Conservation (phyloP, 805 yeast genomes). For the Phaffomyces opuntiae region DNA sequence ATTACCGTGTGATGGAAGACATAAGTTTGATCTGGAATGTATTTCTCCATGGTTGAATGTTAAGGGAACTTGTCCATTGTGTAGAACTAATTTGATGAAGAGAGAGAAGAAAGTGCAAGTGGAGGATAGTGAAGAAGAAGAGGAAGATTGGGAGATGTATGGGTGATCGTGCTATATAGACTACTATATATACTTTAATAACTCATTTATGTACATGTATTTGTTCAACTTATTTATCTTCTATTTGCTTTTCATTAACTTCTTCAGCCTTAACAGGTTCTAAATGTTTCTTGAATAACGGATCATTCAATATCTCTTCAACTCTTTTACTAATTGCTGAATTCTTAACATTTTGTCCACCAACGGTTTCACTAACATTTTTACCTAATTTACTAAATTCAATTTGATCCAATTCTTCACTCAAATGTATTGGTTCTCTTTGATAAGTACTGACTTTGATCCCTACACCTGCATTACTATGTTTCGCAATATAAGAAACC, state of each 20-base stretch:
- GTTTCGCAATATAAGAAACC: conserved; percentile 69
- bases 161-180: conserved; percentile 36
- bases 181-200: background rate
- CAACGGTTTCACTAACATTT: conserved; percentile 2
- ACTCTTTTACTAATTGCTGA: conserved; percentile 40
- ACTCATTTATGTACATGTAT: background rate
- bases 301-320: conserved; percentile 61
- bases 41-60: conserved; percentile 82
- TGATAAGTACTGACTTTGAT: conserved; percentile 65
- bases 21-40: conserved; percentile 83
- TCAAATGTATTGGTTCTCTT: conserved; percentile 41
- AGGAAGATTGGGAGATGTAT: conserved; percentile 75
- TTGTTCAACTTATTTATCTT: background rate
- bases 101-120: conserved; percentile 32
- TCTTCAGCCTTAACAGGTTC: conserved; percentile 5
- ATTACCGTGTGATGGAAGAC: conserved; percentile 58
- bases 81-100: conserved; percentile 64
- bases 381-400: conserved; percentile 12
- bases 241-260: conserved; percentile 8
- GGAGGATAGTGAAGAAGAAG: conserved; percentile 38
- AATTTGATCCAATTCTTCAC: conserved; percentile 31
- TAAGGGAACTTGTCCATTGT: conserved; percentile 77
- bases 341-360: conserved; percentile 10
- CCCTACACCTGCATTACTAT: conserved; percentile 77
- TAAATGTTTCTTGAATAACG: conserved; percentile 54